Conservation (phyloP, 805 yeast genomes). For the Naumovozyma castellii region DNA sequence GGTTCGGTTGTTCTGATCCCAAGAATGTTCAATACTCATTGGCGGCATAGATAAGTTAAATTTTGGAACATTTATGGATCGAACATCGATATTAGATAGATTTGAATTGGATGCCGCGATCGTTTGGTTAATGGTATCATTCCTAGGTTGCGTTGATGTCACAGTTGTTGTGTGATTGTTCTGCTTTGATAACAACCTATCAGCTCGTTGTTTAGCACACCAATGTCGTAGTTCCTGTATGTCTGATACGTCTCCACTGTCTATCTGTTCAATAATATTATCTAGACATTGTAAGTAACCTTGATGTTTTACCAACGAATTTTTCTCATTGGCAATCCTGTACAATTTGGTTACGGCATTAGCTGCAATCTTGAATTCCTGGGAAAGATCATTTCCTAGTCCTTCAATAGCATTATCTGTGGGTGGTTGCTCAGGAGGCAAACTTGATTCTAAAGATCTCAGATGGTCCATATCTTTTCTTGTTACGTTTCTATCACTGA, state of each 20-base stretch:
- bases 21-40: conserved; percentile 13
- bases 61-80: conserved; percentile 7
- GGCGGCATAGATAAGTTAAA: conserved; percentile 19
- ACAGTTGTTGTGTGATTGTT: not conserved
- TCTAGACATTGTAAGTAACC: conserved; percentile 59
- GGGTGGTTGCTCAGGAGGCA: conserved; percentile 28
- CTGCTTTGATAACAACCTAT: conserved; percentile 6
- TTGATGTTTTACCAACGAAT: conserved; percentile 39
- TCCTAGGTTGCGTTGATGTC: not conserved
- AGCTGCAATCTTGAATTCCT: conserved; percentile 64
- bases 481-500: not conserved
- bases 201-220: conserved; percentile 20
- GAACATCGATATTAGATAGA: no score
- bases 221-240: conserved; percentile 18
- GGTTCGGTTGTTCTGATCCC: not conserved
- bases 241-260: conserved; percentile 6
- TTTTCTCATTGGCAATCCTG: conserved; percentile 47
- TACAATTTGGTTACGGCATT: conserved; percentile 62
- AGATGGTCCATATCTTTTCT: conserved; percentile 18
- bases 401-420: conserved; percentile 20
- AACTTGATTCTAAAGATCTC: conserved; percentile 16
- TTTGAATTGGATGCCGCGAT: conserved; percentile 7
- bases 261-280: conserved; percentile 39
- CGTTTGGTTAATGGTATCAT: not conserved
- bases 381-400: conserved; percentile 44